phyloP scores from a whole-genome alignment of 768 basidiomycete genomes.

The Coprinellus aureogranulatus region DNA sequence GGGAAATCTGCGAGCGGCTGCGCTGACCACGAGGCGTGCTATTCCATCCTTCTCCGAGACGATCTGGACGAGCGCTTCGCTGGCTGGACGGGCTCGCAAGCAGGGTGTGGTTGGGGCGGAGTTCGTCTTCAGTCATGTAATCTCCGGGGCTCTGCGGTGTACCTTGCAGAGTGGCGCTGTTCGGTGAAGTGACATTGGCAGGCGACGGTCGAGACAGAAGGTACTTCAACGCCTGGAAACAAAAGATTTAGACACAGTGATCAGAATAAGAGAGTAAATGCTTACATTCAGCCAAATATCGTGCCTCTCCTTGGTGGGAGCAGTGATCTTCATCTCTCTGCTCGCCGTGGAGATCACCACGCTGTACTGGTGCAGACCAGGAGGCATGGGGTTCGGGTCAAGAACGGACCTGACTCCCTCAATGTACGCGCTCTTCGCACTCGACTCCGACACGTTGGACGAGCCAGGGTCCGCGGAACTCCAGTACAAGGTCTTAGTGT shows the following conservation, averaged over 20 bases:
- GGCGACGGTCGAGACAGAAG: constrained; percentile 72
- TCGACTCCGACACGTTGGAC: constrained; percentile 82
- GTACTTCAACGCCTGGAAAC: constrained; percentile 80
- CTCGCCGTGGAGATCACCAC: constrained; percentile 91
- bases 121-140: constrained; percentile 51
- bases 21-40: constrained; percentile 75
- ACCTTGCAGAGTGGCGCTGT: constrained; percentile 19
- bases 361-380: constrained; percentile 89
- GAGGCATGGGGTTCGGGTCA: constrained; percentile 94
- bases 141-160: constrained; percentile 47
- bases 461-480: constrained; percentile 92
- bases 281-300: constrained; percentile 94
- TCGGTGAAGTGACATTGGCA: constrained; percentile 34
- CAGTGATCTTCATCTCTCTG: constrained; percentile 98
- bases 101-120: constrained; percentile 38
- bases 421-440: constrained; percentile 95
- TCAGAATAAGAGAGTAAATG: constrained; percentile 14
- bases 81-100: constrained; percentile 72
- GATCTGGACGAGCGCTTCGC: constrained; percentile 61
- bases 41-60: constrained; percentile 64
- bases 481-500: constrained; percentile 98
- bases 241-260: constrained; percentile 11
- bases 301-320: constrained; percentile 90
- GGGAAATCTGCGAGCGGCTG: constrained; percentile 76
- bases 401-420: constrained; percentile 89